Base-by-base conservation (phyloP, 140 eudicot species). In the Erigeron philadelphicus region DNA sequence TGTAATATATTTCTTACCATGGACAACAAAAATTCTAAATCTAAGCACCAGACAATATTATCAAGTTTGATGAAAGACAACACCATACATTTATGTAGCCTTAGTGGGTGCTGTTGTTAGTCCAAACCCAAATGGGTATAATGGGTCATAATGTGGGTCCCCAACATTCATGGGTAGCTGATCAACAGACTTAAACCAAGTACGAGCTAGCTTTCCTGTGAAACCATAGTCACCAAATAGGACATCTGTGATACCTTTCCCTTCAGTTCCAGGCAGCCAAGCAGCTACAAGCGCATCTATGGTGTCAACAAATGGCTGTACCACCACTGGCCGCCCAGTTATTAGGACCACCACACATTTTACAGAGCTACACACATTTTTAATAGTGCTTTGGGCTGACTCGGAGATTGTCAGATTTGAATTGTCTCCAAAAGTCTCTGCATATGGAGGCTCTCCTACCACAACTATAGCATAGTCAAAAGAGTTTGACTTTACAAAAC, bases 81-180 rank as follows among this genome's bases (percentile, higher is more conserved):
- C 19, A 67, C 42, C 54, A 13, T 42, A 67, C 60, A 59, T 59
- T 41, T 75, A 75, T 49, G 64, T 25, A 59, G 49, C 56, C 71
- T 74, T 81, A 18, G 68, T 43, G 21, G 83, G 77, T 49, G 56
- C 7, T 12, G 94, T 88, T 18, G 88, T 80, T 1, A 86, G 83
- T 23, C 96, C 96, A 71, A 70, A 86, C 45, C 83, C 96, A 60
- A 84, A 89, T 0, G 90, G 88, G 69, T 78, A 89, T 8, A 89
- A 61, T 3, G 95, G 95, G 72, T 89, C 96, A 80, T 89, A 89
- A 66, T 82, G 80, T 10, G 45, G 12, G 79, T 89, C 96, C 0
- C 96, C 95, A 56, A 84, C 84, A 69, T 89, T 89, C 95, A 89
- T 86, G 0, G 96, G 95, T 25, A 89, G 85, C 66, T 89, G 96